Base-by-base conservation (phyloP, 768 basidiomycete species). In the Russula emetica region DNA sequence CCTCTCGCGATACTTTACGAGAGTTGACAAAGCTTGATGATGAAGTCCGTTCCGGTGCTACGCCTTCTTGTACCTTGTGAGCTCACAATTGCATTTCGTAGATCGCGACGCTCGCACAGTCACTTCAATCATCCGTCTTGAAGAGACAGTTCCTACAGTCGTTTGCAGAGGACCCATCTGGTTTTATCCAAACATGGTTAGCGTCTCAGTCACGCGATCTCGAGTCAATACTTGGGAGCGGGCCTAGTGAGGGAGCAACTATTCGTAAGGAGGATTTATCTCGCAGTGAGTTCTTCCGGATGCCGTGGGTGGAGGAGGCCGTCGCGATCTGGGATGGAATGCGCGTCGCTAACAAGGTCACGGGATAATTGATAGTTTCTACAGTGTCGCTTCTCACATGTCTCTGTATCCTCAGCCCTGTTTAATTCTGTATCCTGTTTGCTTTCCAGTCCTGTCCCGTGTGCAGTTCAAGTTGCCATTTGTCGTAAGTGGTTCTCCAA, bases 251-350 rank as follows among this genome's bases (percentile, higher is more conserved):
- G 67, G 89, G 88, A 30, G 80, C 84, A 71, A 85, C 85, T 2
- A 82, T 95, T 11, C 77, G 90, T n/a, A 90, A 91, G 62, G 94
- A 96, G 68, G 94, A 97, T 72, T 76, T 97, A 59, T 82, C 87
- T 66, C 77, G 92, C 57, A 94, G 90, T 71, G 94, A 97, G 72
- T 90, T 94, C 76, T 98, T 97, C 82, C 80, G 82, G 66, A 74
- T 96, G 71, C 91, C 93, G 5, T 98, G 94, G 94, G 93, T 97
- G 14, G 87, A 90, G 26, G 79, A 90, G 78, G 93, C 92, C 7
- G 86, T 94, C 57, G 86, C 88, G 9, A 83, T 95, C 24, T 88
- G 92, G 69, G 92, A 95, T 69, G 91, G 92, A 0, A 77, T 86
- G 72, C 82, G 90, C 40, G 73, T 91, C 58, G 87, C 87, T 14